Base-by-base conservation (phyloP, 495 filamentous ascomycete genomes). In the Trichocladium uniseriatum region DNA sequence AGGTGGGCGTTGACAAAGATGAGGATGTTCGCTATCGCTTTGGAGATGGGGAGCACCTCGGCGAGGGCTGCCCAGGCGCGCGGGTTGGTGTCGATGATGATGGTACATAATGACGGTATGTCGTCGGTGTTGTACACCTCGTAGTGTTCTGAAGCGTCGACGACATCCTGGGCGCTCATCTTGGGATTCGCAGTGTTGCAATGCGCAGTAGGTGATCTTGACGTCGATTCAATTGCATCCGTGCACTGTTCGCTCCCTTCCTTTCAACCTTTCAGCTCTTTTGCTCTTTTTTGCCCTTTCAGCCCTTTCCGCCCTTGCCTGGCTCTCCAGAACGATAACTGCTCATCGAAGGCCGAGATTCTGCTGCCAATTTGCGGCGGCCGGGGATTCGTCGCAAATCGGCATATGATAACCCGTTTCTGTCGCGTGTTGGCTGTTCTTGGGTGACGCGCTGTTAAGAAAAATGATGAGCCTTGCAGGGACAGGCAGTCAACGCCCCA, bases 1-100 rank as follows among this genome's bases (percentile, higher is more conserved):
- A 98, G 78, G 62, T 98, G 92, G 49, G 89, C 86, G 63, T 98
- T 95, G 65, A 96, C 82, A 70, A 96, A 96, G 72, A 97, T 82
- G 60, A 95, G 83, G 52, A 97, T 77, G 71, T 88, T 92, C 43
- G 94, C 83, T 48, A 98, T 73, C 46, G 86, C 88, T 57, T 84
- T 83, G 45, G 84, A 81, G 52, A 97, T 77, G 27, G 92, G 79
- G n/a, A 98, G 84, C 5, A 77, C 79, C 51, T 80, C 66, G 54
- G 79, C 67, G 49, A 97, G 78, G 40, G 85, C 74, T 4, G 86
- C 80, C 92, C 92, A 98, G 62, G 92, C 89, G 56, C 85, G 86
- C 1, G 92, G 94, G 62, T 97, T 97, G 36, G 92, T 95, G 70
- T 98, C 92, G 71, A 98, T 76, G 66, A 98, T 78, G 60, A 98